Evolutionary conservation across 2,329 filamentous ascomycete genomes (phyloP), one percentile per base, ranked within the genome.

Genomic region (Fusarium austroafricanum): DNA sequence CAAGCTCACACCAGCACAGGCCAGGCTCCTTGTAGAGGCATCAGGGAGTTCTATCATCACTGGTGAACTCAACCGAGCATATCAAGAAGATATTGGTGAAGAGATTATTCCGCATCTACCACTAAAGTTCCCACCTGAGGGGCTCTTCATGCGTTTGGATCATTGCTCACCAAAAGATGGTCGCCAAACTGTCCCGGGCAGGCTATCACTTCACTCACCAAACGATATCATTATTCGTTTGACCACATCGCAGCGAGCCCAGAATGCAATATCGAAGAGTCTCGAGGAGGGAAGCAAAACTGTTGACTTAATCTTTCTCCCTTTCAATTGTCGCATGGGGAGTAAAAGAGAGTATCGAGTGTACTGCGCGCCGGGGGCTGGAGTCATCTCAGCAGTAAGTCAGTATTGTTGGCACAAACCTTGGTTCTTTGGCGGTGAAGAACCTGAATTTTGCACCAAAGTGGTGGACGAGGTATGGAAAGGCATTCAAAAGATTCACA

Each of bases 111-210:
- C 75, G 2, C 42, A 62, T 6, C 75, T 76, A 35, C 50, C 51
- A 3, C 71, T 76, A 8, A 44, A 20, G 1, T 79, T 79, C 44
- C 75, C 80, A 0, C 68, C 71, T 1, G 68, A 78, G 37, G 78
- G 80, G 0, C 65, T 84, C n/a, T 83, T 83, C 56, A 75, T 82
- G 57, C 76, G 81, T 12, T 73, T 84, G 17, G 78, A 79, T 26
- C 76, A 76, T 14, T 83, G 79, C 58, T 83, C 80, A 10, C 74
- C 81, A 4, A 83, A 84, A 62, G 82, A 83, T 56, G 80, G 76
- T 2, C 69, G 71, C 10, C 50, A 54, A 11, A 52, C 35, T 18
- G 63, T 51, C 8, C 75, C 65, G 1, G 75, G 75, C 2, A 58
- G 65, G 38, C 47, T 65, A 20, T 65, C 74, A 11, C 59, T 81